Base-by-base conservation (phyloP, 169 alveolate species). In the Plasmodium inui region DNA sequence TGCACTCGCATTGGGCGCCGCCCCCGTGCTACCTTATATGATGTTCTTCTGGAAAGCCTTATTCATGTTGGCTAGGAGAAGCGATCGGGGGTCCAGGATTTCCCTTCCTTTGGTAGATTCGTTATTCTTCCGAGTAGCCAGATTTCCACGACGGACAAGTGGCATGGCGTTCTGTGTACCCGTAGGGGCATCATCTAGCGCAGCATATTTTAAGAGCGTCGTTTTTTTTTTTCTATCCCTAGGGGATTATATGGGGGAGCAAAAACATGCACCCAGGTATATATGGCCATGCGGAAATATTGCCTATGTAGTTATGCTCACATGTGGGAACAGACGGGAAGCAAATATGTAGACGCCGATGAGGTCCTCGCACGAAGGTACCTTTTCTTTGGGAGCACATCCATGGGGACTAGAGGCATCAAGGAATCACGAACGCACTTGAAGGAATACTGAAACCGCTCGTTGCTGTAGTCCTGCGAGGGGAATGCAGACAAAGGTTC, bases 41-140 rank as follows among this genome's bases (percentile, higher is more conserved):
- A 88, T 88, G 46, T 88, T 88, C 53, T 88, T 88, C 50, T 88
- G 90, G 46, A 88, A 88, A 41, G 94, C 94, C 50, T 78, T 88
- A 79, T 88, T 88, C 88, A 88, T 88, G 55, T 88, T 88, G 70
- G 89, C 82, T 72, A 88, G 82, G 44, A 88, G 94, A 6, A 88
- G 90, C 44, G 88, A 88, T 57, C 94, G 37, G 0, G 94, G 94
- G 53, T 88, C 94, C 30, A 39, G 41, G 71, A 88, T 88, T 76
- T 19, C 74, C n/a, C 44, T 88, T 12, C 81, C 70, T 74, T 73
- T 85, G 57, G 78, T 86, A 32, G 17, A 34, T 12, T 22, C 14
- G 32, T 70, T 9, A 39, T 55, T 41, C 50, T 46, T 71, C 73
- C 57, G 67, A 61, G 19, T 19, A 6, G n/a, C n/a, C 41, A 39